A percentile compares a stretch with the other conserved stretches of the same genome.
Evolutionary conservation across 176 grass and related monocot species (phyloP).

Genomic region (Phoenix dactylifera): DNA sequence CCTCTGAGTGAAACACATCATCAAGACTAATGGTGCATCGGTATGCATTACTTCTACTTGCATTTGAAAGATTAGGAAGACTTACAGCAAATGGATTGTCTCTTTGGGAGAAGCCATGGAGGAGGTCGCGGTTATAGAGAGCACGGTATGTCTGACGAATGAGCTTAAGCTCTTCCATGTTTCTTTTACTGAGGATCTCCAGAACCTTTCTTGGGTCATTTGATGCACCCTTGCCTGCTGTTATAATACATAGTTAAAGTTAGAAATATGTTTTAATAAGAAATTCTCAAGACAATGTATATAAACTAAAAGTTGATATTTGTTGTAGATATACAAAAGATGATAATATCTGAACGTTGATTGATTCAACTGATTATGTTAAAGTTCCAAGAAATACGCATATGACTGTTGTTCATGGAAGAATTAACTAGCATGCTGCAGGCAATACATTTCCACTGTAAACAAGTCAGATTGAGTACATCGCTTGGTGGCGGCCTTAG

Average conservation of each 20-base stretch:
- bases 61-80: not conserved
- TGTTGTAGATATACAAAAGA: too few species aligned
- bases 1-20: constrained; percentile 5
- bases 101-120: constrained; percentile 2
- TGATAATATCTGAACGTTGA: too few species aligned
- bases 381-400: too few species aligned
- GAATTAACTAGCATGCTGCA: too few species aligned
- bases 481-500: too few species aligned
- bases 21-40: not conserved
- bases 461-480: too few species aligned
- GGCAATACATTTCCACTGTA: too few species aligned
- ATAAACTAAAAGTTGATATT: not conserved
- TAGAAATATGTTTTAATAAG: not conserved
- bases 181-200: constrained; percentile 18
- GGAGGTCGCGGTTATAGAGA: constrained; percentile 15
- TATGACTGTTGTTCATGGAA: too few species aligned
- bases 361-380: too few species aligned
- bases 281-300: not conserved
- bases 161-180: constrained; percentile 16
- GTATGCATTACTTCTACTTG: not conserved
- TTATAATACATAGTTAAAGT: not conserved
- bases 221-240: constrained; percentile 5
- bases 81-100: constrained; percentile 22
- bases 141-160: constrained; percentile 11
- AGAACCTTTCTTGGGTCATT: constrained; percentile 4